phyloP scores from a whole-genome alignment of 1,139 yeast species.

The Pichia sp. region DNA sequence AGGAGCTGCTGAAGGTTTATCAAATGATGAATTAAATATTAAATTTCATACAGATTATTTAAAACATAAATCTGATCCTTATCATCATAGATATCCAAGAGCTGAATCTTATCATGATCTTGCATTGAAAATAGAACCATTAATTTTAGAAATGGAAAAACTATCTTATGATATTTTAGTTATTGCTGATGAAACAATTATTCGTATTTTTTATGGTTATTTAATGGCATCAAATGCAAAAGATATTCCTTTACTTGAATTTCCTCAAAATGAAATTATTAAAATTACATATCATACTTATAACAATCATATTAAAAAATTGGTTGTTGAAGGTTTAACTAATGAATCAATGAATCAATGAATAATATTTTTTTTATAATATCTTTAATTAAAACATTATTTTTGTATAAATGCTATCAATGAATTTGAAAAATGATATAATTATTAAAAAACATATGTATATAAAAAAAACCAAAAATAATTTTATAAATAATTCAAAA shows the following conservation, averaged over 20 bases:
- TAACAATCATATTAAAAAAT: conserved; percentile 61
- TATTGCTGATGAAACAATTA: conserved; percentile 88
- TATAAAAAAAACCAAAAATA: not conserved
- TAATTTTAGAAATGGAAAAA: conserved; percentile 88
- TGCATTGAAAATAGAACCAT: conserved; percentile 90
- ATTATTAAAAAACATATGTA: too few species aligned
- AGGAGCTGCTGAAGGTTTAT: conserved; percentile 73
- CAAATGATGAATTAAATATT: conserved; percentile 50
- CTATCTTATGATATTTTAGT: conserved; percentile 82
- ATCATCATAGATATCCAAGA: conserved; percentile 86
- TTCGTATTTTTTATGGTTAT: conserved; percentile 87
- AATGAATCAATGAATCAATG: not conserved
- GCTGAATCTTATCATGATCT: conserved; percentile 95
- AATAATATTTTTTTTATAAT: not conserved
- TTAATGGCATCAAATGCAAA: conserved; percentile 85
- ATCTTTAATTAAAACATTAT: not conserved
- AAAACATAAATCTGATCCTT: conserved; percentile 69
- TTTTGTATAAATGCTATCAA: too few species aligned
- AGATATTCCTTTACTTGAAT: conserved; percentile 74
- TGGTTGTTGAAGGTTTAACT: conserved; percentile 32
- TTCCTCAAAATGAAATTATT: conserved; percentile 76
- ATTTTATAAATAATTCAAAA: too few species aligned
- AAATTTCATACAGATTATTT: conserved; percentile 66
- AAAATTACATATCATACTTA: conserved; percentile 88
- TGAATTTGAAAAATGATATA: too few species aligned